Percentiles rank a stretch among this genome's conserved stretches.
Evolutionary conservation across 495 filamentous ascomycete species (phyloP).

Genomic region (Rhizodiscina lignyota): DNA sequence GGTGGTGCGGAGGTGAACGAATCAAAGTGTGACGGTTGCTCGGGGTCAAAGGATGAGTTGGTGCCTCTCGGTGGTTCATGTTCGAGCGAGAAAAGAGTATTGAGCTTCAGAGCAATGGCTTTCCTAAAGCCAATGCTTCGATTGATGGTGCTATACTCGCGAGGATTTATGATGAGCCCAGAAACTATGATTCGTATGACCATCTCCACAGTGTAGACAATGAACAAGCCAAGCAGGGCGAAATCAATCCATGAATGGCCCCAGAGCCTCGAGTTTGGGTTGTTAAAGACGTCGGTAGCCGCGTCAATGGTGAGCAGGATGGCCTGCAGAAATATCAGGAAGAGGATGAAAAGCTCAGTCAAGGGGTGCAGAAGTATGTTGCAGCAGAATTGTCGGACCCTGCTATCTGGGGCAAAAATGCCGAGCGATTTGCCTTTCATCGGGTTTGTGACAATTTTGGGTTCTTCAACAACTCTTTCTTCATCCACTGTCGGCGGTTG

Average conservation of each 20-base stretch:
- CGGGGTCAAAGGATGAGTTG: slow-evolving; percentile 12
- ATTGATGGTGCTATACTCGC: slow-evolving; percentile 68
- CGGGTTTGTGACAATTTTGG: slow-evolving; percentile 50
- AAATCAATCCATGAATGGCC: slow-evolving; percentile 56
- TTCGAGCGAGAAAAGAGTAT: slow-evolving; percentile 55
- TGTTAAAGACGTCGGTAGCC: slow-evolving; percentile 36
- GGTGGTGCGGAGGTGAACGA: slow-evolving; percentile 52
- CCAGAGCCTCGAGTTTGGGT: slow-evolving; percentile 32
- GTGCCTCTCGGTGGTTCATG: slow-evolving; percentile 9
- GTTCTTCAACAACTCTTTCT: no score
- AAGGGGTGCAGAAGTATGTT: slow-evolving; percentile 74
- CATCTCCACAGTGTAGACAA: slow-evolving; percentile 82
- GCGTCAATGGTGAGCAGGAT: slow-evolving; percentile 73
- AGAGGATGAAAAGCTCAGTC: slow-evolving; percentile 72
- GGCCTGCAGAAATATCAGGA: slow-evolving; percentile 79
- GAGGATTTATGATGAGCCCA: slow-evolving; percentile 73
- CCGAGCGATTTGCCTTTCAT: slow-evolving; percentile 76
- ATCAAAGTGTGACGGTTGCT: slow-evolving; percentile 58
- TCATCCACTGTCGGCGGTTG: no score
- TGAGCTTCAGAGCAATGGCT: slow-evolving; percentile 57
- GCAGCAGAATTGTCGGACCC: slow-evolving; percentile 56
- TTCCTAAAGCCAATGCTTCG: slow-evolving; percentile 52
- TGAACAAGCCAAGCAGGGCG: slow-evolving; percentile 65
- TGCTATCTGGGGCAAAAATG: slow-evolving; percentile 63
- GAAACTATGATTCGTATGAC: slow-evolving; percentile 74